These are phyloP conservation scores for Acrocalymma vagum DNA, from an alignment of 2,329 filamentous ascomycete species.

Conservation along the genomic window DNA sequence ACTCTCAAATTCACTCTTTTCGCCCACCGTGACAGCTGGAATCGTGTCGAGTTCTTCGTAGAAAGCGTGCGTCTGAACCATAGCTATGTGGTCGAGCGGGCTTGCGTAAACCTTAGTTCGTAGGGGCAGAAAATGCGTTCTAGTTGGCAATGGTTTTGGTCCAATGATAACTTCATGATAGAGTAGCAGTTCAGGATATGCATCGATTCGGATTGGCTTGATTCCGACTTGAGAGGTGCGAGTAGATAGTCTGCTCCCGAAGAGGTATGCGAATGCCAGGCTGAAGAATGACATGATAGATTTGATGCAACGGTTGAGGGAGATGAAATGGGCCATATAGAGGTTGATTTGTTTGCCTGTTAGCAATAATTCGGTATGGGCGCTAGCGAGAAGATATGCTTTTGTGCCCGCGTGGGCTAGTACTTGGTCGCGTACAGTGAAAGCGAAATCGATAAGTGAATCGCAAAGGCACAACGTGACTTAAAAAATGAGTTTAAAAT, in stretches of 20 bases:
- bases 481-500: no score
- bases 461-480: no score
- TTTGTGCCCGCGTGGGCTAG: no score
- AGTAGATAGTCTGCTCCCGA: not conserved
- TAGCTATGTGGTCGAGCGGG: slow-evolving; percentile 3
- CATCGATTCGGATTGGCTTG: slow-evolving; percentile 10
- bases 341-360: no score
- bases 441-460: no score
- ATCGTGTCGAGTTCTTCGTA: slow-evolving; percentile 25
- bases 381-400: no score
- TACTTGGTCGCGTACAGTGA: no score
- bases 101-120: not conserved
- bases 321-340: no score
- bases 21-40: slow-evolving; percentile 10
- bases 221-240: not conserved
- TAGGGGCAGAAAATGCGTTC: no score
- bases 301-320: no score
- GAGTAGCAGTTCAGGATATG: not conserved
- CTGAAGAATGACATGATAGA: no score
- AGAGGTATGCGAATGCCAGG: not conserved
- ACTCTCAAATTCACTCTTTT: slow-evolving; percentile 4
- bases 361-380: no score
- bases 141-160: slow-evolving; percentile 4
- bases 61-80: slow-evolving; percentile 16
- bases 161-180: slow-evolving; percentile 6